phyloP scores from a whole-genome alignment of 2,329 filamentous ascomycete species.

The Xylaria sp. region DNA sequence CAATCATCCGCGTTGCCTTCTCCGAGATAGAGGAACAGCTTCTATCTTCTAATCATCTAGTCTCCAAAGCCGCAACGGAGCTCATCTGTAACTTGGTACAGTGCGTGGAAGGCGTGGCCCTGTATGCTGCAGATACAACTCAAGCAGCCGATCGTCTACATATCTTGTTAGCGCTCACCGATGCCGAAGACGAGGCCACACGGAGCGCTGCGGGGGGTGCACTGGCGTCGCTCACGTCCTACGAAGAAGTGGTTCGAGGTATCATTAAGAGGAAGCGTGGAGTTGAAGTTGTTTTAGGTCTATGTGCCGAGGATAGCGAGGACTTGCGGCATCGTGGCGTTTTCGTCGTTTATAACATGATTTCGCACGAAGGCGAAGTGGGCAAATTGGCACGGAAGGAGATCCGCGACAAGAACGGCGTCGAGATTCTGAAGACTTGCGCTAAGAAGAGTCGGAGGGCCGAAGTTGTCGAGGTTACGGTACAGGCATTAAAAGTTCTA shows the following conservation, averaged over 20 bases:
- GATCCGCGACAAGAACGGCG: constrained; percentile 70
- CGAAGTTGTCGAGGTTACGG: constrained; percentile 76
- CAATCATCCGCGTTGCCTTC: constrained; percentile 81
- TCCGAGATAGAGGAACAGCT: constrained; percentile 83
- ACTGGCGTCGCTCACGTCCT: constrained; percentile 83
- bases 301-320: constrained; percentile 80
- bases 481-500: constrained; percentile 77
- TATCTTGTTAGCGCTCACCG: constrained; percentile 86
- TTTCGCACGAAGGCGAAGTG: constrained; percentile 72
- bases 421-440: constrained; percentile 75
- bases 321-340: constrained; percentile 78
- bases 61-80: constrained; percentile 87
- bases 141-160: constrained; percentile 80
- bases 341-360: constrained; percentile 79
- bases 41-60: constrained; percentile 76
- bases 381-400: constrained; percentile 70
- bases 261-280: constrained; percentile 78
- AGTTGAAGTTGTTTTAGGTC: constrained; percentile 78
- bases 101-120: constrained; percentile 70
- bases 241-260: constrained; percentile 77
- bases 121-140: constrained; percentile 74
- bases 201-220: constrained; percentile 88
- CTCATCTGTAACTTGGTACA: constrained; percentile 91
- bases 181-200: constrained; percentile 83
- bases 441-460: constrained; percentile 75